Evolutionary conservation across 306 rosid species (phyloP).

Genomic region (Acacia confusa): DNA sequence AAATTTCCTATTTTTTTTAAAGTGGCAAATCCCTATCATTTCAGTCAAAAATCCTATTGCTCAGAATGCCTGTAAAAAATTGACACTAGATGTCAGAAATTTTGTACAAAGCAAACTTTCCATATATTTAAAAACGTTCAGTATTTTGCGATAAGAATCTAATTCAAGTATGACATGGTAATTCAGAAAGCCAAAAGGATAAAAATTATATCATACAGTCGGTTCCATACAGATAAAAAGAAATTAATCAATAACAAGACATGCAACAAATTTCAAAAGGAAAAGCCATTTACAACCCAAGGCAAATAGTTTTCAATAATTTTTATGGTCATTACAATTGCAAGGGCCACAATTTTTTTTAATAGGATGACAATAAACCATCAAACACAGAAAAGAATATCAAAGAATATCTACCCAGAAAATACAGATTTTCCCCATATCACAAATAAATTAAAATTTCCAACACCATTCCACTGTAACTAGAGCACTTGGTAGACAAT

Average conservation of each 20-base stretch:
- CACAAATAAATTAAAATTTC: neutral
- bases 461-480: neutral
- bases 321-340: neutral
- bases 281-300: neutral
- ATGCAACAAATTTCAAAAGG: neutral
- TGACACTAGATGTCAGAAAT: neutral
- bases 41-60: neutral
- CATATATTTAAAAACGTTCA: neutral
- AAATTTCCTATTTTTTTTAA: neutral
- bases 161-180: neutral
- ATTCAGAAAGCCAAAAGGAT: neutral
- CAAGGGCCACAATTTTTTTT: neutral
- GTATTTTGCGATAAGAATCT: neutral
- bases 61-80: neutral
- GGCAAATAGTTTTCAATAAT: too few species aligned
- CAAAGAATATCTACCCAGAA: slow-evolving; percentile 12
- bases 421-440: neutral
- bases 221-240: neutral
- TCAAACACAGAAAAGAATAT: neutral
- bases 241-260: neutral
- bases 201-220: neutral
- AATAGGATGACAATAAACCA: neutral
- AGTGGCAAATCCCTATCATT: neutral
- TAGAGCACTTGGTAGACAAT: neutral
- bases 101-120: neutral